phyloP scores from a whole-genome alignment of 108 stramenopile species.

The Fragilaria radians region DNA sequence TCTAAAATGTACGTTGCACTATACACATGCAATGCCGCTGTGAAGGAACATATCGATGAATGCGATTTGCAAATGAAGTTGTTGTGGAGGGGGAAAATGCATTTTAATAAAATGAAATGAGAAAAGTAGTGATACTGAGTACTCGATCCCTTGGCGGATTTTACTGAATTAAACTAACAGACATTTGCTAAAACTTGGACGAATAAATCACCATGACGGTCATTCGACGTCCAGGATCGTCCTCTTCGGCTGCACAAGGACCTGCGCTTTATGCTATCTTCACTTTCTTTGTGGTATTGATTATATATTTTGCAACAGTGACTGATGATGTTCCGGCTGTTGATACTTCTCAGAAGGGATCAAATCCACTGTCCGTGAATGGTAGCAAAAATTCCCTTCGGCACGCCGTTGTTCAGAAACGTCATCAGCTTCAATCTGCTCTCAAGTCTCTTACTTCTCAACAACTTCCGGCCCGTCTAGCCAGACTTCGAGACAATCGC shows the following conservation, averaged over 20 bases:
- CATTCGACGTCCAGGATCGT: slow-evolving; percentile 1
- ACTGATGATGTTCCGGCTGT: not conserved
- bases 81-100: too few relatives aligned
- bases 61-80: too few relatives aligned
- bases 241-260: not conserved
- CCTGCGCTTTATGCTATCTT: not conserved
- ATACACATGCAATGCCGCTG: too few relatives aligned
- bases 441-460: slow-evolving; percentile 28
- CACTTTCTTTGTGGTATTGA: not conserved
- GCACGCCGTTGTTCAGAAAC: slow-evolving; percentile 6
- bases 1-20: too few relatives aligned
- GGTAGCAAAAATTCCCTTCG: not conserved
- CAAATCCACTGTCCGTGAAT: not conserved
- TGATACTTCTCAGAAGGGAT: not conserved
- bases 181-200: not conserved
- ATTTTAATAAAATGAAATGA: too few relatives aligned
- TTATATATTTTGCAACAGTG: not conserved
- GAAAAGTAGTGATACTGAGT: too few relatives aligned
- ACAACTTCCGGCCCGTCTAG: slow-evolving; percentile 44
- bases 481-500: slow-evolving; percentile 40
- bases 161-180: too few relatives aligned
- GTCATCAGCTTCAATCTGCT: slow-evolving; percentile 24
- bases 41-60: too few relatives aligned
- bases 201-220: slow-evolving; percentile 3
- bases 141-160: too few relatives aligned